Conservation (phyloP, 257 asterid species). For the Solanum acaule region DNA sequence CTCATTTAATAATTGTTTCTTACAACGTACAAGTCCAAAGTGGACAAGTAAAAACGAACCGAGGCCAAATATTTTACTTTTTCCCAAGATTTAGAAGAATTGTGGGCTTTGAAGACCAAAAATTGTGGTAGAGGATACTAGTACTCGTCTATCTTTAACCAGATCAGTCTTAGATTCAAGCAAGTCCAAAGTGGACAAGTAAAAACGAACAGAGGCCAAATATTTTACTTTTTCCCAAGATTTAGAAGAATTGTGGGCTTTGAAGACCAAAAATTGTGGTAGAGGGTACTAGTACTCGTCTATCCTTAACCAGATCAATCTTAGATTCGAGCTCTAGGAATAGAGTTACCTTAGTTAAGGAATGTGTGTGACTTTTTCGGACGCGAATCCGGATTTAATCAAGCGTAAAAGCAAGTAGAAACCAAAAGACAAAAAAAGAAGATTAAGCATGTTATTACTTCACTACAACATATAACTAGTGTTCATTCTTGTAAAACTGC, state of each 20-base stretch:
- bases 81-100: not conserved
- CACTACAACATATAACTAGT: too few relatives aligned
- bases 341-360: not conserved
- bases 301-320: not conserved
- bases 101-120: not conserved
- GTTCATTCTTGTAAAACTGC: not conserved
- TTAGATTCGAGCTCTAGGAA: fast-evolving
- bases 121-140: not conserved
- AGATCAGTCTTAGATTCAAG: not conserved
- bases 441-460: not conserved
- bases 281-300: not conserved
- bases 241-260: not conserved
- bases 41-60: not conserved
- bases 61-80: not conserved
- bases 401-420: not conserved
- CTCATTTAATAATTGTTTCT: not conserved
- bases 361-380: not conserved
- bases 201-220: too few relatives aligned
- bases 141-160: not conserved
- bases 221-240: too few relatives aligned
- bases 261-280: not conserved
- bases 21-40: fast-evolving
- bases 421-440: not conserved
- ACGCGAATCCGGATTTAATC: not conserved
- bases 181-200: too few relatives aligned